Evolutionary conservation across 1,139 yeast species (phyloP), one percentile per base, ranked within the genome.

Genomic region (Blastobotrys malaysiensis): DNA sequence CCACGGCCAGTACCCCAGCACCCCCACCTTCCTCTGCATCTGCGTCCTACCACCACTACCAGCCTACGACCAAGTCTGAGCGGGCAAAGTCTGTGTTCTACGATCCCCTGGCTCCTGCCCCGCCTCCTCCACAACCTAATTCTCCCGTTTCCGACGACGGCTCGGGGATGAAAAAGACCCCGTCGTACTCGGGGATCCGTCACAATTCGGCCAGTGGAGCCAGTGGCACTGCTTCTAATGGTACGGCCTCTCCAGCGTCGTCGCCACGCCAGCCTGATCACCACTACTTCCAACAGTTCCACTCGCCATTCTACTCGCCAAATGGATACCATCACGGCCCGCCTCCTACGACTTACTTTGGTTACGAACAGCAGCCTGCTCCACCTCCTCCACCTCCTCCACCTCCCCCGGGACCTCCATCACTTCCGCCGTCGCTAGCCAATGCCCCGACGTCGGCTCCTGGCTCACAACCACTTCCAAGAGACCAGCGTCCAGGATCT

Each of bases 401-500:
- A n/a, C 21, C 43, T 16, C 49, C 27, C 14, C 24, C 20, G 16
- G 43, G 24, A 24, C 39, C 39, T n/a, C 39, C 39, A 3, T 31
- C 39, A 16, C 39, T 31, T 13, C 39, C 39, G 5, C 39, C 39
- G 3, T 31, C 39, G 39, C 39, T 31, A 16, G 39, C 39, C 39
- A 31, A 31, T n/a, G 39, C 39, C 1, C 39, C 39, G 16, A 31
- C 39, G 53, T n/a, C 52, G 22, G 19, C 13, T 45, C 19, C 55
- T 45, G 39, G 52, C 45, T 20, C 39, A 5, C 39, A 31, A 11
- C 65, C 63, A 11, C 64, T 63, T 13, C 45, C 61, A 4, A 57
- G 68, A 26, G 67, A 65, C 45, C 67, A 64, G 52, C 64, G 69
- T 5, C 67, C 68, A 1, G 69, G 69, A 3, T 65, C 68, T 14